Conservation (phyloP, 495 filamentous ascomycete genomes). For the Talaromyces proteolyticus region DNA sequence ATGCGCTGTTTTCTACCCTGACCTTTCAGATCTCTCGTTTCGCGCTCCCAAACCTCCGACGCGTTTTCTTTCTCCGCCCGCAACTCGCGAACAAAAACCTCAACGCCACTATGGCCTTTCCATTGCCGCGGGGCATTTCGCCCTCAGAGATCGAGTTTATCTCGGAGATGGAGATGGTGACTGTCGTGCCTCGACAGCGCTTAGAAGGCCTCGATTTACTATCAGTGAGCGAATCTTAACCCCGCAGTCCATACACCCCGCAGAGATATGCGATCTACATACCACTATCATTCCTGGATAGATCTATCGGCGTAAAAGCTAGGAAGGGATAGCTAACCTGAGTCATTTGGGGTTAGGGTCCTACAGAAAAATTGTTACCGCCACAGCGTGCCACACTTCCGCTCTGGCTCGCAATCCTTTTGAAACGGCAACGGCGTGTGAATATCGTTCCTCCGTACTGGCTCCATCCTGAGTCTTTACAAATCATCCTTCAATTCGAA, state of each 20-base stretch:
- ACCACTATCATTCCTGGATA: background rate
- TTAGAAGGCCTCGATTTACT: constrained; percentile 81
- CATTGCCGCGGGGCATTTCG: constrained; percentile 74
- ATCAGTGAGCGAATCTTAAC: constrained; percentile 51
- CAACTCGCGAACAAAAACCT: background rate
- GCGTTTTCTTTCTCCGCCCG: background rate
- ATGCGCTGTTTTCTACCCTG: background rate
- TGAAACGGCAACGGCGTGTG: constrained; percentile 90
- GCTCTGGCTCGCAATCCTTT: constrained; percentile 94
- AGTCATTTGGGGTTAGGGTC: constrained; percentile 51
- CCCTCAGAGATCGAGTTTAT: constrained; percentile 90
- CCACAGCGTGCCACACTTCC: constrained; percentile 77
- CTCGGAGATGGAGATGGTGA: constrained; percentile 94
- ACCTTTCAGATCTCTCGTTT: background rate
- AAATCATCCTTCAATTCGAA: constrained; percentile 71
- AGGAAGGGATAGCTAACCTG: background rate
- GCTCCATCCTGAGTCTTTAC: constrained; percentile 69
- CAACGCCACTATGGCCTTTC: constrained; percentile 62
- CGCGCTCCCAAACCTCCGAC: background rate
- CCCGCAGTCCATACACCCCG: constrained; percentile 3
- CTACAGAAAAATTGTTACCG: constrained; percentile 67
- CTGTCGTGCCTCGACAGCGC: constrained; percentile 84
- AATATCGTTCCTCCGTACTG: constrained; percentile 90
- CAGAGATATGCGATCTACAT: constrained; percentile 5
- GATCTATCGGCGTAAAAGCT: background rate